These are phyloP conservation scores for Sporothrix globosa DNA, from an alignment of 2,329 filamentous ascomycete genomes.

Conservation along the genomic window DNA sequence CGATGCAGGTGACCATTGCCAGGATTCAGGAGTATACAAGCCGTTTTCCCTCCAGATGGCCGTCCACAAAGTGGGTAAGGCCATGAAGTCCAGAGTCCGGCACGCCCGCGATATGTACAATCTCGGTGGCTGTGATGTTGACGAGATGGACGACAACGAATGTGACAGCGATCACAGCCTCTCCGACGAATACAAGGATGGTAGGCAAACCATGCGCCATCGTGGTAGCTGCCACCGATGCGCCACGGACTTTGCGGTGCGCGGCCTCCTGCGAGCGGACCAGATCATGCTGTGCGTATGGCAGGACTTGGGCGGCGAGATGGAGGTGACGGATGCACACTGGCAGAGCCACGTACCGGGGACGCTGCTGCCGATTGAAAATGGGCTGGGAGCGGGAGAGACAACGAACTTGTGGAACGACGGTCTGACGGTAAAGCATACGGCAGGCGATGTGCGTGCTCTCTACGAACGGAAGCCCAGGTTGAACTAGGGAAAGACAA, in stretches of 20 bases:
- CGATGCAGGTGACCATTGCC: not conserved
- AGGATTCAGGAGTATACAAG: too few species aligned
- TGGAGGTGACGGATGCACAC: not conserved
- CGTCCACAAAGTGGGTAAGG: not conserved
- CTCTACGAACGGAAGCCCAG: not conserved
- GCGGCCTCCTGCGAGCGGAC: not conserved
- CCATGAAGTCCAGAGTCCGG: not conserved
- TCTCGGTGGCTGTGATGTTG: not conserved
- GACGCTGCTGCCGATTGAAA: not conserved
- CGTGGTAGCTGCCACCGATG: constrained; percentile 13
- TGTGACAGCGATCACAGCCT: not conserved
- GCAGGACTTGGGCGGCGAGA: not conserved
- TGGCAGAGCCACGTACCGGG: constrained; percentile 9
- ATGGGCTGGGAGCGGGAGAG: not conserved
- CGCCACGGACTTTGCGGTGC: not conserved
- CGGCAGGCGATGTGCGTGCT: not conserved
- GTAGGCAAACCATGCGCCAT: not conserved
- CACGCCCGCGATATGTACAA: not conserved
- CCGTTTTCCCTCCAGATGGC: not conserved
- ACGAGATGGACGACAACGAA: not conserved
- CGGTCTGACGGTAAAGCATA: not conserved
- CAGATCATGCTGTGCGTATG: not conserved
- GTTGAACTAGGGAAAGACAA: not conserved
- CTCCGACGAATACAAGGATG: too few species aligned
- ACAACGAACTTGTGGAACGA: not conserved